Percentiles rank a stretch among this genome's conserved stretches.
Evolutionary conservation across 164 flowering plant species (phyloP).

Genomic region (Piper longum): DNA sequence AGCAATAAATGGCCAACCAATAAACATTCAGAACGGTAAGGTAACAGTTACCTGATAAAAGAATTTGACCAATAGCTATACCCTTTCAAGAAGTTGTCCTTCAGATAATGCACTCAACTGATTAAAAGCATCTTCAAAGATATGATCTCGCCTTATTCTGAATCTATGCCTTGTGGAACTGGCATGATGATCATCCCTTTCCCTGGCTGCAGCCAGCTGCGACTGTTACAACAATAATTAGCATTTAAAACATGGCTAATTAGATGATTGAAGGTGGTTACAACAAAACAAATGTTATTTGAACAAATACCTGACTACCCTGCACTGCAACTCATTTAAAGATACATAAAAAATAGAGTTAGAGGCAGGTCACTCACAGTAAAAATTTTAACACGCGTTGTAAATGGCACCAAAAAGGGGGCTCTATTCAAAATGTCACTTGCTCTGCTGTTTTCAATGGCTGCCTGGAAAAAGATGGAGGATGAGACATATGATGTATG

Average conservation of each 20-base stretch:
- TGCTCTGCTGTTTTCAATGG: constrained; percentile 62
- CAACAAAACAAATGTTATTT: no score
- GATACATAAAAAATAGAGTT: not conserved
- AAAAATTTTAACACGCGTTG: constrained; percentile 85
- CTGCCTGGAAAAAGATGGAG: constrained; percentile 40
- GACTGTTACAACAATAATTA: constrained; percentile 43
- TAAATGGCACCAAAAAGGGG: constrained; percentile 88
- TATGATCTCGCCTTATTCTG: constrained; percentile 78
- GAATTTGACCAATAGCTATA: constrained; percentile 14
- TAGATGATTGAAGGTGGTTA: not conserved
- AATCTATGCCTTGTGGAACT: constrained; percentile 54
- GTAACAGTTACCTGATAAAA: not conserved
- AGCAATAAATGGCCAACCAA: not conserved
- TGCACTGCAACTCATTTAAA: not conserved
- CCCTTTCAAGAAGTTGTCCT: constrained; percentile 79
- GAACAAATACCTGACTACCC: not conserved
- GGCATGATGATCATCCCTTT: constrained; percentile 42
- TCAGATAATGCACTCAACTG: constrained; percentile 74
- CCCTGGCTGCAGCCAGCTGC: constrained; percentile 58
- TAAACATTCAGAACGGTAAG: not conserved
- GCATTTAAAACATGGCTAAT: not conserved
- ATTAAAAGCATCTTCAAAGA: constrained; percentile 85
- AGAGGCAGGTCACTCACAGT: constrained; percentile 39
- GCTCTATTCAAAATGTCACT: constrained; percentile 75
- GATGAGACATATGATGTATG: constrained; percentile 1